Evolutionary conservation across 345 rosid genomes (phyloP).

Genomic region (Psidium friedrichsthalianum): DNA sequence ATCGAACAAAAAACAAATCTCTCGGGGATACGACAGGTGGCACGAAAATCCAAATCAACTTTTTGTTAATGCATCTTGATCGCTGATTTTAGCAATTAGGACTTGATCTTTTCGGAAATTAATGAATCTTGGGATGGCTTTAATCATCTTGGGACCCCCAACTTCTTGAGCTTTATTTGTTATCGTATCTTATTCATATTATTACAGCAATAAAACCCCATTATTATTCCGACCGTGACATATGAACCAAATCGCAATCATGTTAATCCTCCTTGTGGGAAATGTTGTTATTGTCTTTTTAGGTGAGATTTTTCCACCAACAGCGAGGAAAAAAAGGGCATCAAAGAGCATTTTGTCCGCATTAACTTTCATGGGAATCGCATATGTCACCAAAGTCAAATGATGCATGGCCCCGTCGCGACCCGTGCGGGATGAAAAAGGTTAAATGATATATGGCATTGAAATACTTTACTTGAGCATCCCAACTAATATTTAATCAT

Average conservation of each 20-base stretch:
- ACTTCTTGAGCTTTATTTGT: conserved; percentile 5
- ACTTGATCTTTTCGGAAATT: neutral
- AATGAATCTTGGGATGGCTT: neutral
- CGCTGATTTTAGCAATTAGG: neutral
- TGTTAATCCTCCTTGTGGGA: neutral
- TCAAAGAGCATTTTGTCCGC: neutral
- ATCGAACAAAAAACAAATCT: neutral
- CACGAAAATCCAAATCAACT: neutral
- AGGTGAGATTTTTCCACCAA: conserved; percentile 5
- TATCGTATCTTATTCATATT: conserved; percentile 14
- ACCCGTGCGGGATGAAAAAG: neutral
- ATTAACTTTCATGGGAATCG: neutral
- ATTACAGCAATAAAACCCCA: conserved; percentile 14
- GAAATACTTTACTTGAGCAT: neutral
- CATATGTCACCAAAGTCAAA: neutral
- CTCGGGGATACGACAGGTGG: neutral
- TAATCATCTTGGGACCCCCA: neutral
- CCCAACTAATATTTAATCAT: neutral
- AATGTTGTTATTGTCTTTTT: conserved; percentile 5
- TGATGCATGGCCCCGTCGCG: neutral
- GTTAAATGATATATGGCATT: neutral
- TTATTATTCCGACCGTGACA: conserved; percentile 20
- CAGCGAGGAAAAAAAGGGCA: neutral
- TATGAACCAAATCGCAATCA: conserved; percentile 30
- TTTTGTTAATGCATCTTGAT: neutral